phyloP scores from a whole-genome alignment of 768 basidiomycete species.

The Russula dissimulans region DNA sequence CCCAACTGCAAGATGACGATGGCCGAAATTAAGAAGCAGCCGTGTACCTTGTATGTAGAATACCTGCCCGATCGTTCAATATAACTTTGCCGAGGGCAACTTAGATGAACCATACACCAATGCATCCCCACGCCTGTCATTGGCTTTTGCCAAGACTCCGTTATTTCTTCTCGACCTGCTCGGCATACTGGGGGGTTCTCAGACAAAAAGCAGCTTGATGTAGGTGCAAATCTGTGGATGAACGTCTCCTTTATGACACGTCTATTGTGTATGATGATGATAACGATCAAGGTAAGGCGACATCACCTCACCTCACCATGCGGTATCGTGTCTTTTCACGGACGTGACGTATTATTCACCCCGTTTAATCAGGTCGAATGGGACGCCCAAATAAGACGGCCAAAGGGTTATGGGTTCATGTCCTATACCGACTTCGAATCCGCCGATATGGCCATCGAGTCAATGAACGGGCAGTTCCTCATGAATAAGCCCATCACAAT shows the following conservation, averaged over 20 bases:
- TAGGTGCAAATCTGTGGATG: slow-evolving; percentile 97
- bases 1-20: slow-evolving; percentile 39
- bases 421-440: slow-evolving; percentile 97
- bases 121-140: slow-evolving; percentile 40
- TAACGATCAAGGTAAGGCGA: slow-evolving; percentile 68
- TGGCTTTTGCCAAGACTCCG: background rate
- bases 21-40: slow-evolving; percentile 50
- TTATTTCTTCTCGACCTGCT: background rate
- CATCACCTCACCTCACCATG: background rate
- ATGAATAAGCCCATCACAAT: slow-evolving; percentile 98
- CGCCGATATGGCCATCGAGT: slow-evolving; percentile 90
- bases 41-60: slow-evolving; percentile 40
- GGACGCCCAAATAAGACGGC: slow-evolving; percentile 72
- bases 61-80: background rate
- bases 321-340: too few relatives aligned
- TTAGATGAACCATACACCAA: slow-evolving; percentile 92
- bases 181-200: slow-evolving; percentile 60
- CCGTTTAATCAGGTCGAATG: slow-evolving; percentile 64
- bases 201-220: slow-evolving; percentile 95
- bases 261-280: slow-evolving; percentile 94
- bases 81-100: slow-evolving; percentile 58
- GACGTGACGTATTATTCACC: background rate
- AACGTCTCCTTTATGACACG: slow-evolving; percentile 85
- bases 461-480: slow-evolving; percentile 95
- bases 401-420: slow-evolving; percentile 96